Evolutionary conservation across 2,329 filamentous ascomycete genomes (phyloP).

Genomic region (Pseudogymnoascus sp.): DNA sequence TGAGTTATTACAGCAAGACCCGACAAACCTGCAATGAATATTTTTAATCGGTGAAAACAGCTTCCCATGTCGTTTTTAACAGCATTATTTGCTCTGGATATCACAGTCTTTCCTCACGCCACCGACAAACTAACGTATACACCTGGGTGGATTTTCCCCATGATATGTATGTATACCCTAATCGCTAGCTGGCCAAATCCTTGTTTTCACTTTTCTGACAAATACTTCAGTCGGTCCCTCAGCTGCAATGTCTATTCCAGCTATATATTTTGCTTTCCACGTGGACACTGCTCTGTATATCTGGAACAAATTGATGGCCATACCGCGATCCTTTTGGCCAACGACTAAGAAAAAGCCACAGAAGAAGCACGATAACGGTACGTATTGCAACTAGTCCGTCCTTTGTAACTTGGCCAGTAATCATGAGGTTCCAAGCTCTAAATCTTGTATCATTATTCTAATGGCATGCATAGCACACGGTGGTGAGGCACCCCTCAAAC

Average conservation of each 20-base stretch:
- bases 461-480: neutral
- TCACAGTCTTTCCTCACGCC: neutral
- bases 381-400: neutral
- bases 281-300: neutral
- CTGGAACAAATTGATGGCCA: neutral
- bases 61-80: neutral
- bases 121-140: neutral
- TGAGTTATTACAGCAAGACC: conserved; percentile 21
- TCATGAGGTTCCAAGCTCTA: too few species aligned
- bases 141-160: neutral
- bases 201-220: neutral
- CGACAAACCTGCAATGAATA: neutral
- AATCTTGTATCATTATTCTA: neutral
- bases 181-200: neutral
- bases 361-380: neutral
- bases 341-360: neutral
- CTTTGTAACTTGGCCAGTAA: too few species aligned
- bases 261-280: conserved; percentile 1
- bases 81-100: neutral
- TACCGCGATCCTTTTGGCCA: neutral
- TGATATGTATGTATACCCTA: neutral
- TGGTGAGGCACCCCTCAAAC: neutral
- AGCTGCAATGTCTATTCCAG: neutral
- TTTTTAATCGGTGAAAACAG: neutral
- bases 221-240: neutral